Conservation (phyloP, 2,329 filamentous ascomycete genomes). For the Davidsoniella virescens region DNA sequence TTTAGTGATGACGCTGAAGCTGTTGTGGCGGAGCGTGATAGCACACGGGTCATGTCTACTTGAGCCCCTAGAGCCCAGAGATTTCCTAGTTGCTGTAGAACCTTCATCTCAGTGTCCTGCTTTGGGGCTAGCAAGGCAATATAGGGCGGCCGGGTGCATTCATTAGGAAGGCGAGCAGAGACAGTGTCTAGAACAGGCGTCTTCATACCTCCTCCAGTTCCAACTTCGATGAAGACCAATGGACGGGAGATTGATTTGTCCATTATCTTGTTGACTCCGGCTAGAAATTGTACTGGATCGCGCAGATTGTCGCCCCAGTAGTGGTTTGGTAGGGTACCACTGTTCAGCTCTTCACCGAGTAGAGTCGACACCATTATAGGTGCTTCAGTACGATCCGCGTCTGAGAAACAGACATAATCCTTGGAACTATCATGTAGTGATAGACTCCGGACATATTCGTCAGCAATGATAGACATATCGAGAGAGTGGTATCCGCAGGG, state of each 20-base stretch:
- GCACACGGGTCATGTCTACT: conserved; percentile 20
- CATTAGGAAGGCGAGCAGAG: conserved; percentile 12
- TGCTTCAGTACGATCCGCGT: not conserved
- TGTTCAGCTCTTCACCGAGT: conserved; percentile 16
- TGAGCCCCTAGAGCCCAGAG: conserved; percentile 23
- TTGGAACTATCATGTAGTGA: not conserved
- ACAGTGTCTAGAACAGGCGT: conserved; percentile 24
- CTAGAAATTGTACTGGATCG: conserved; percentile 27
- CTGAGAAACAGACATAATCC: not conserved
- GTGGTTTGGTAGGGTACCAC: conserved; percentile 16
- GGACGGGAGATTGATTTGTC: conserved; percentile 15
- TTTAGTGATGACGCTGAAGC: not conserved
- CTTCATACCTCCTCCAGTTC: conserved; percentile 24
- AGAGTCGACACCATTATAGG: conserved; percentile 27
- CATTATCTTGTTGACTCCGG: conserved; percentile 24
- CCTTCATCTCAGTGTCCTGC: conserved; percentile 14
- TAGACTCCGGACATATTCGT: conserved; percentile 20
- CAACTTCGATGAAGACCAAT: conserved; percentile 25
- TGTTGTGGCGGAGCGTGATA: not conserved
- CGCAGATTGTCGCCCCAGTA: conserved; percentile 34
- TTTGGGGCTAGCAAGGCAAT: conserved; percentile 9
- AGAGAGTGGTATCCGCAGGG: conserved; percentile 28
- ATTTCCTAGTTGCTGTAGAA: conserved; percentile 21
- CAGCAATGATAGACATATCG: conserved; percentile 25
- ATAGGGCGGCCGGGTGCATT: conserved; percentile 1